Conservation (phyloP, 2,329 filamentous ascomycete species). For the Capronia americana region DNA sequence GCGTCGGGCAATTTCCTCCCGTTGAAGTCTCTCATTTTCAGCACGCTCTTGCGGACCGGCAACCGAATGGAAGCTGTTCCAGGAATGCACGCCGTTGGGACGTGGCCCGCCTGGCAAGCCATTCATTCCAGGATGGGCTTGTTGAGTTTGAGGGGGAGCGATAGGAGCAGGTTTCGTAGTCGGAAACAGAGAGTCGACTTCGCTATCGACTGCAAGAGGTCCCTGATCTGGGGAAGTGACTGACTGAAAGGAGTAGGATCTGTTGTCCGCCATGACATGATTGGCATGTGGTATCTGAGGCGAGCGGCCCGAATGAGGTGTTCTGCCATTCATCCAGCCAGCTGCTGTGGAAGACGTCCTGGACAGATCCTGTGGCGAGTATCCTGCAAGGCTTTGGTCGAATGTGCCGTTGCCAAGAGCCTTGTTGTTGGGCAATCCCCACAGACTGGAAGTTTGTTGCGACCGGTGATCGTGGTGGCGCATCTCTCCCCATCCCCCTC, state of each 20-base stretch:
- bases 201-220: constrained; percentile 44
- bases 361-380: constrained; percentile 54
- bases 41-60: constrained; percentile 50
- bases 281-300: constrained; percentile 37
- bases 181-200: constrained; percentile 48
- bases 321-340: constrained; percentile 40
- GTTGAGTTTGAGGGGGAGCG: constrained; percentile 51
- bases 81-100: constrained; percentile 46
- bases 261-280: constrained; percentile 44
- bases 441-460: constrained; percentile 57
- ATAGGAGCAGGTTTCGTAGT: constrained; percentile 55
- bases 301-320: constrained; percentile 38
- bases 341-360: constrained; percentile 51
- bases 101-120: constrained; percentile 40
- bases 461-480: constrained; percentile 46
- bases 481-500: constrained; percentile 38
- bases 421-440: constrained; percentile 64
- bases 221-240: constrained; percentile 49
- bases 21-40: constrained; percentile 49
- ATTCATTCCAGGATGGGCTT: constrained; percentile 35
- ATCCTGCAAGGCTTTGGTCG: constrained; percentile 59
- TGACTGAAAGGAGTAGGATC: constrained; percentile 39
- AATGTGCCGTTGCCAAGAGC: constrained; percentile 70
- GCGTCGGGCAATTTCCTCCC: constrained; percentile 48
- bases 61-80: constrained; percentile 53